These are phyloP conservation scores for Malus asiatica DNA, from an alignment of 306 rosid genomes.

Conservation along the genomic window DNA sequence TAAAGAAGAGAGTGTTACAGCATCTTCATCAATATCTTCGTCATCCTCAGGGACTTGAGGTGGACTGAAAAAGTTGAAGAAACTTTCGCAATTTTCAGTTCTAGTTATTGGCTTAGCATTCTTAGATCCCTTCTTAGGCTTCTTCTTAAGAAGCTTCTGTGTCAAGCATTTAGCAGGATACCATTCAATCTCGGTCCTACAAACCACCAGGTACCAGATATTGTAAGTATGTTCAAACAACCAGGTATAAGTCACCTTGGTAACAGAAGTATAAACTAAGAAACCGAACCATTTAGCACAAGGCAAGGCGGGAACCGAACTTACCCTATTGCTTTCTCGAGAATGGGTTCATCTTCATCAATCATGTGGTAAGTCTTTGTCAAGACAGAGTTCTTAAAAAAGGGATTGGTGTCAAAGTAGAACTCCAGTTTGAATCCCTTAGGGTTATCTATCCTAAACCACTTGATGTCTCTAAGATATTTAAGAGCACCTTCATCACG, in stretches of 20 bases:
- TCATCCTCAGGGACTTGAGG: slow-evolving; percentile 92
- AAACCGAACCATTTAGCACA: not conserved
- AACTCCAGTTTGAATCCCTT: slow-evolving; percentile 91
- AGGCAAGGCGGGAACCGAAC: not conserved
- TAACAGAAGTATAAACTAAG: not conserved
- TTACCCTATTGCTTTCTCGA: slow-evolving; percentile 90
- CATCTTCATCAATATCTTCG: slow-evolving; percentile 82
- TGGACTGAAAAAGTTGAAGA: slow-evolving; percentile 86
- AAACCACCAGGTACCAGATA: slow-evolving; percentile 10
- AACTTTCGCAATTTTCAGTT: slow-evolving; percentile 93
- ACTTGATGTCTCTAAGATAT: slow-evolving; percentile 74
- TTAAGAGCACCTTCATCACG: slow-evolving; percentile 92
- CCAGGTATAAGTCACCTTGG: not conserved
- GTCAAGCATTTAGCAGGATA: slow-evolving; percentile 71
- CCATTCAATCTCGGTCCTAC: slow-evolving; percentile 91
- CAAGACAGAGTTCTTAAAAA: slow-evolving; percentile 65
- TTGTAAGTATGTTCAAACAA: not conserved
- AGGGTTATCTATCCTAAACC: slow-evolving; percentile 67
- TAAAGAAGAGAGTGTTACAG: slow-evolving; percentile 32
- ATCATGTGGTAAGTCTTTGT: slow-evolving; percentile 85
- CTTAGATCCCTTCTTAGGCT: slow-evolving; percentile 92
- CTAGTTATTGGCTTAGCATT: slow-evolving; percentile 84
- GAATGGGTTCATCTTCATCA: slow-evolving; percentile 85
- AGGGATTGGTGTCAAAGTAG: slow-evolving; percentile 69
- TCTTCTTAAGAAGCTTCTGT: slow-evolving; percentile 94